Percentiles rank a stretch among this genome's conserved stretches.
Conservation (phyloP, 371 early-diverging fungal species). For the Mucor saturninus region DNA sequence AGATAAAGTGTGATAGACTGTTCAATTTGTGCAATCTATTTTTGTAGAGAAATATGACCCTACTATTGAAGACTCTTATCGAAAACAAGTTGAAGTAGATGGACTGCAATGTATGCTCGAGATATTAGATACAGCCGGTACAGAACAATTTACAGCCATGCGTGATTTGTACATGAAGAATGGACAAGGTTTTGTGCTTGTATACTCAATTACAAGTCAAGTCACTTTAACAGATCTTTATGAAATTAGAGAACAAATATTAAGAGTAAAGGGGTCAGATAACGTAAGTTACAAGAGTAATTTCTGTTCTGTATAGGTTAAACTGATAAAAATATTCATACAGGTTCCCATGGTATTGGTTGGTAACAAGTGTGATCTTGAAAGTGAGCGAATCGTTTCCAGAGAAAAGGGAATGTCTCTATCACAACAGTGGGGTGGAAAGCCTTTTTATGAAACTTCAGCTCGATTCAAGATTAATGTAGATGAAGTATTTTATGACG, state of each 20-base stretch:
- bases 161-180: slow-evolving; percentile 92
- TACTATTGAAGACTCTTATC: slow-evolving; percentile 90
- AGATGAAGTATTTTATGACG: slow-evolving; percentile 74
- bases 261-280: slow-evolving; percentile 81
- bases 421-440: slow-evolving; percentile 73
- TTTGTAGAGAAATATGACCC: slow-evolving; percentile 92
- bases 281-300: slow-evolving; percentile 55
- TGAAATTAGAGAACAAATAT: slow-evolving; percentile 80
- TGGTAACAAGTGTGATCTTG: slow-evolving; percentile 89
- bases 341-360: slow-evolving; percentile 88
- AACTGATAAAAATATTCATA: not conserved
- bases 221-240: slow-evolving; percentile 82
- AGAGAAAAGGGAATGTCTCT: slow-evolving; percentile 67
- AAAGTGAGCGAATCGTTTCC: slow-evolving; percentile 77
- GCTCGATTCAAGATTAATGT: slow-evolving; percentile 86
- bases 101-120: slow-evolving; percentile 87
- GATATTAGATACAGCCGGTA: slow-evolving; percentile 88
- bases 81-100: slow-evolving; percentile 88
- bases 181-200: slow-evolving; percentile 88
- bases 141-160: slow-evolving; percentile 92
- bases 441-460: slow-evolving; percentile 83
- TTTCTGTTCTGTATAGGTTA: not conserved
- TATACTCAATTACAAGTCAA: slow-evolving; percentile 83
- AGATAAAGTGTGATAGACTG: slow-evolving; percentile 62
- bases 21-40: slow-evolving; percentile 91